Evolutionary conservation across 768 basidiomycete genomes (phyloP), one percentile per base, ranked within the genome.

Genomic region (Boletus rubroflammeus): DNA sequence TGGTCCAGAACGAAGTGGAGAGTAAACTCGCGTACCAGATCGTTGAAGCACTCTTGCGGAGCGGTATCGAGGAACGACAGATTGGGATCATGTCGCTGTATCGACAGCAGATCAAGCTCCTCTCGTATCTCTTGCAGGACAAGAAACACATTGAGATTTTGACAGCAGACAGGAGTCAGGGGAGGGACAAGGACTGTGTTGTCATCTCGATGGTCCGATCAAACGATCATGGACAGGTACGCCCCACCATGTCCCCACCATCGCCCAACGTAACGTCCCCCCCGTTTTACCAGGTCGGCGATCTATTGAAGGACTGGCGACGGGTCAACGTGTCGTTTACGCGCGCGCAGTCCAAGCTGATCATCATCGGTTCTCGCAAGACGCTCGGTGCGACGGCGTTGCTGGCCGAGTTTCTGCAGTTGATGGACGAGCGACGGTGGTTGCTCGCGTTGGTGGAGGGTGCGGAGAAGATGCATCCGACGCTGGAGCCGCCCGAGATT

Each of bases 301-400:
- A 98, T 50, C 78, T 99, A 2, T 76, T 98, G 25, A 92, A 89
- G 62, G 97, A 99, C 67, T 98, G 96, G 95, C 79, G 97, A 35
- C 73, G 97, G 32, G 86, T 98, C 78, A 99, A 99, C 65, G 97
- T 99, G 17, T 89, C 93, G 7, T 93, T 98, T 69, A 98, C 96
- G 1, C 86, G 97, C 15, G 96, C 95, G 0, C 84, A 87, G 51
- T 82, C 83, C 32, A 99, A 99, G 73, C 75, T 99, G 3, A 78
- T 98, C 69, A 87, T 99, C 54, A 78, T 99, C 62, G 96, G 97
- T 5, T 95, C 93, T 0, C 79, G 86, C 39, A 80, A 73, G 62
- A 99, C 96, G 1, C 77, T 99, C 10, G 68, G 81, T 39, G 66
- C 69, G 26, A 79, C 81, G 0, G 70, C 83, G 0, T 69, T 97